Percentiles rank a stretch among this genome's conserved stretches.
Conservation (phyloP, 176 grass and related monocot genomes). For the Musa acuminata region DNA sequence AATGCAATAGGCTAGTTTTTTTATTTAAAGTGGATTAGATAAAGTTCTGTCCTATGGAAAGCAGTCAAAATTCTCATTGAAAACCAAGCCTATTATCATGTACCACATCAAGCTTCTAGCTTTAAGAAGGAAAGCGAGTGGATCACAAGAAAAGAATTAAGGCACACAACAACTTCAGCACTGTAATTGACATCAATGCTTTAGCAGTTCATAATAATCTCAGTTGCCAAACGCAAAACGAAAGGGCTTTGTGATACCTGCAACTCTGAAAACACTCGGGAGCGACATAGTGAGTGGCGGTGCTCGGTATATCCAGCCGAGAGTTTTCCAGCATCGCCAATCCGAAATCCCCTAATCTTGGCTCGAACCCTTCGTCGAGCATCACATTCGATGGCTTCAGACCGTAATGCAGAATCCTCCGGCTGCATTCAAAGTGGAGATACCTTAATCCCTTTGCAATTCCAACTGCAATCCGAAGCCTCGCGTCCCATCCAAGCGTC, state of each 20-base stretch:
- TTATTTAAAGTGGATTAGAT: neutral
- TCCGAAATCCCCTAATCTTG: constrained; percentile 56
- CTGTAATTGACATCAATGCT: neutral
- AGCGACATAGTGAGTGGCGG: constrained; percentile 36
- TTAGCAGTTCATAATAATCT: neutral
- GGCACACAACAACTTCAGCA: neutral
- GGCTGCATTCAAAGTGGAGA: constrained; percentile 77
- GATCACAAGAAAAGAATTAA: neutral
- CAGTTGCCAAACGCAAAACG: constrained; percentile 5
- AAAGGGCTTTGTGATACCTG: constrained; percentile 37
- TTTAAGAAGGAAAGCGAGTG: neutral
- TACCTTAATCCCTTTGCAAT: constrained; percentile 69
- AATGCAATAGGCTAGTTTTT: neutral
- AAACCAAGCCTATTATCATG: neutral
- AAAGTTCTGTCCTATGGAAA: neutral
- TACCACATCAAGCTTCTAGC: too few relatives aligned
- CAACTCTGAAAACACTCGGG: constrained; percentile 77
- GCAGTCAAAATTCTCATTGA: neutral
- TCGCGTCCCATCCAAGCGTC: constrained; percentile 54
- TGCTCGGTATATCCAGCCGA: constrained; percentile 18
- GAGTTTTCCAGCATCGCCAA: constrained; percentile 39
- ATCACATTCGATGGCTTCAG: constrained; percentile 80
- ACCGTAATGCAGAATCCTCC: constrained; percentile 62
- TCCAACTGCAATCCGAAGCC: constrained; percentile 65
- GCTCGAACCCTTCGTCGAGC: constrained; percentile 70